Conservation (phyloP, 768 basidiomycete species). For the Fomitopsis pulvina region DNA sequence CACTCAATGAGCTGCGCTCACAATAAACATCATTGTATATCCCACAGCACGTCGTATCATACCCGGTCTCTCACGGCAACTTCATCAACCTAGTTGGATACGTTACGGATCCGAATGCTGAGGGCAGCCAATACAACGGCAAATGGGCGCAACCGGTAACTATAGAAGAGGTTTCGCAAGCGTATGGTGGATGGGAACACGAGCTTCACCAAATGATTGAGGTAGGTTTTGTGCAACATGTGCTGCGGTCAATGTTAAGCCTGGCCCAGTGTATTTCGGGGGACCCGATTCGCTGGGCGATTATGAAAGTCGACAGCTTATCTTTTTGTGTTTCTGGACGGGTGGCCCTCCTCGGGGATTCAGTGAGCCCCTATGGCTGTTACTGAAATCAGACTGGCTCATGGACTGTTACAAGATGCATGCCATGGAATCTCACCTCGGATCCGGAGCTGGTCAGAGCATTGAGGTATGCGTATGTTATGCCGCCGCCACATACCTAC, state of each 20-base stretch:
- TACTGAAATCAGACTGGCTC: background rate
- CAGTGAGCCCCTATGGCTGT: constrained; percentile 8
- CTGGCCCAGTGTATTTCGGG: background rate
- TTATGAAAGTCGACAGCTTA: constrained; percentile 20
- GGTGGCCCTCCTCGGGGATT: constrained; percentile 27
- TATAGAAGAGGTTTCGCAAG: constrained; percentile 13
- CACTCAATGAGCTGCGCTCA: background rate
- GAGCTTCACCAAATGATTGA: constrained; percentile 19
- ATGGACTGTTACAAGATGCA: constrained; percentile 12
- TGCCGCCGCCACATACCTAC: background rate
- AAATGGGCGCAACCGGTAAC: constrained; percentile 19
- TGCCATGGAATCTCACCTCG: constrained; percentile 23
- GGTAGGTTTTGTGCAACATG: constrained; percentile 1
- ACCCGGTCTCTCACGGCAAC: constrained; percentile 20
- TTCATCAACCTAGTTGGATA: constrained; percentile 20
- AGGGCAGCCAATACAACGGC: constrained; percentile 16
- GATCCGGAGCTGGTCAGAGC: constrained; percentile 24
- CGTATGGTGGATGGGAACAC: constrained; percentile 20
- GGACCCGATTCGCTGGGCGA: constrained; percentile 15
- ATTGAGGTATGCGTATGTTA: constrained; percentile 16
- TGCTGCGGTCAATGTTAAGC: background rate
- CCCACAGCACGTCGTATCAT: constrained; percentile 21
- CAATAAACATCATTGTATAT: background rate
- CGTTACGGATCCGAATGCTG: constrained; percentile 13
- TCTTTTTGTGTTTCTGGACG: constrained; percentile 18